Base-by-base conservation (phyloP, 495 filamentous ascomycete genomes). In the Pyronema omphalodes region DNA sequence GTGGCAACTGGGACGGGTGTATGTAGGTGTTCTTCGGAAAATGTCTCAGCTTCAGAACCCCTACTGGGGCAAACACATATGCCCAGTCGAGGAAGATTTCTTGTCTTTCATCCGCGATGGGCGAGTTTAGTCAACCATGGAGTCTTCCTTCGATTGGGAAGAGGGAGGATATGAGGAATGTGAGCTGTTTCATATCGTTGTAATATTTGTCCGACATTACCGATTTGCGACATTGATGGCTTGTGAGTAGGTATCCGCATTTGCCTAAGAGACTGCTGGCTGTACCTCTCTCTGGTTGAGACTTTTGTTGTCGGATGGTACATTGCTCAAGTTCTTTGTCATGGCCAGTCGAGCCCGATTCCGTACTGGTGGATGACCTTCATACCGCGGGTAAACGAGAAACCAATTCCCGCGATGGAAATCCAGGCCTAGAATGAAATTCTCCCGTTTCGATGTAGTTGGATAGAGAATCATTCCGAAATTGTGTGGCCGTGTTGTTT, bases 141-240 rank as follows among this genome's bases (percentile, higher is more conserved):
- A n/a, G n/a, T n/a, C n/a, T n/a, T n/a, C n/a, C n/a, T n/a, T n/a
- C n/a, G n/a, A n/a, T 54, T 54, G 54, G 18, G 54, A 57, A 36
- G 19, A 39, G 4, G 59, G 60, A n/a, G 59, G 58, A 34, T 61
- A 61, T 39, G 60, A 54, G 15, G 59, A 61, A 36, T 57, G 60
- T 43, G 54, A 46, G 39, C 56, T 55, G 40, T n/a, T n/a, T 61
- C 58, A 44, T 53, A 54, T 7, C 46, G 14, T 34, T 39, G 49
- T 18, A 37, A 36, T 46, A 15, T 40, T n/a, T 7, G 37, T 7
- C 37, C 37, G n/a, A n/a, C 46, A 49, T 34, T n/a, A n/a, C n/a
- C n/a, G n/a, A n/a, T n/a, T n/a, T n/a, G n/a, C n/a, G n/a, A n/a
- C n/a, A n/a, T n/a, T n/a, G n/a, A n/a, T n/a, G n/a, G n/a, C n/a